Evolutionary conservation across 2,329 filamentous ascomycete species (phyloP).

Genomic region (Botrytis porri): DNA sequence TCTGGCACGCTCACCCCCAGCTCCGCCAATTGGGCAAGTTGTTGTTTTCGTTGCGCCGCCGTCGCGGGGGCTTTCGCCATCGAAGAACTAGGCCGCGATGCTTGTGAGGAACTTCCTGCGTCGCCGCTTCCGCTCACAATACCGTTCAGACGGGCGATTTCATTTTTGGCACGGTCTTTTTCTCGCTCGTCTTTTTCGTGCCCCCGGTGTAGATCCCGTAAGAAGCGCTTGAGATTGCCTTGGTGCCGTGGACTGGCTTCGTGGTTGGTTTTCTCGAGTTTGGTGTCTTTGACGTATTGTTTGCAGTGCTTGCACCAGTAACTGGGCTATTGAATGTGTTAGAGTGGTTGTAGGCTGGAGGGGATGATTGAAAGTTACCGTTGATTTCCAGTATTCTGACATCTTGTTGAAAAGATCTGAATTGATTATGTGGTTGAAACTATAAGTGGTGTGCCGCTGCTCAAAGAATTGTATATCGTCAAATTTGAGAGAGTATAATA

Average conservation of each 20-base stretch:
- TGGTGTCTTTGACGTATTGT: constrained; percentile 85
- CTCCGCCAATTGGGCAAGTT: constrained; percentile 82
- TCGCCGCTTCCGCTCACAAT: constrained; percentile 53
- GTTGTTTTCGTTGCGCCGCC: constrained; percentile 71
- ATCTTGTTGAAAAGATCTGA: constrained; percentile 47
- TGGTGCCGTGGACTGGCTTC: constrained; percentile 85
- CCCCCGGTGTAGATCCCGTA: constrained; percentile 81
- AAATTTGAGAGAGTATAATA: neutral
- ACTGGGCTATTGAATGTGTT: constrained; percentile 56
- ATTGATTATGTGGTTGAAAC: neutral
- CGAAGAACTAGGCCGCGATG: constrained; percentile 31
- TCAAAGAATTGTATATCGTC: neutral
- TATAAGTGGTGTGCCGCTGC: neutral
- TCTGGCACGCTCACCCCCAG: constrained; percentile 84
- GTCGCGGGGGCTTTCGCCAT: constrained; percentile 39
- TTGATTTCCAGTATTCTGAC: constrained; percentile 99
- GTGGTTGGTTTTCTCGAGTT: constrained; percentile 84
- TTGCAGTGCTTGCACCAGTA: constrained; percentile 99
- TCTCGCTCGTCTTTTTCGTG: constrained; percentile 80
- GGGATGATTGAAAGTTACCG: constrained; percentile 46
- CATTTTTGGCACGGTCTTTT: constrained; percentile 75
- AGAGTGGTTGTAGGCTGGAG: constrained; percentile 17
- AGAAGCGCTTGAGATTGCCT: constrained; percentile 78
- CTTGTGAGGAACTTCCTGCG: constrained; percentile 29
- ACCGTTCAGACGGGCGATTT: constrained; percentile 82